Conservation (phyloP, 1,284 basidiomycete species). For the Cutaneotrichosporon daszewskae region DNA sequence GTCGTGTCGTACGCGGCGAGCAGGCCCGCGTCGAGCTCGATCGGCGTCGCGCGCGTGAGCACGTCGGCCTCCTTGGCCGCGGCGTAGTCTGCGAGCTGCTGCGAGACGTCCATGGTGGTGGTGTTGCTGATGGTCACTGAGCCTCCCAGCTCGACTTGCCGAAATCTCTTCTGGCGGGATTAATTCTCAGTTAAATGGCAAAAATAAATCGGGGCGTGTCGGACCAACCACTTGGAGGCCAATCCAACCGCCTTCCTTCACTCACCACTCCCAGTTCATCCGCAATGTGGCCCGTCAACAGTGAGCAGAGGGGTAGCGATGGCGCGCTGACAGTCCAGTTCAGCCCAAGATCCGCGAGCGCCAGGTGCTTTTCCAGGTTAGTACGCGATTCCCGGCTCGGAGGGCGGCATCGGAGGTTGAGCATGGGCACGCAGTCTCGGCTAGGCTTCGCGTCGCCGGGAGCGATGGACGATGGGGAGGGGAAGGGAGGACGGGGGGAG, state of each 20-base stretch:
- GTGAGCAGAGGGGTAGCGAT: constrained; percentile 18
- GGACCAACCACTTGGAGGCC: constrained; percentile 1
- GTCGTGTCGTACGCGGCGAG: constrained; percentile 83
- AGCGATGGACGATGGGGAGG: background rate
- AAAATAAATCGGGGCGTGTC: background rate
- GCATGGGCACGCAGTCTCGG: too few species aligned
- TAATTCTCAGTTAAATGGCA: constrained; percentile 7
- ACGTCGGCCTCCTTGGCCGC: constrained; percentile 34
- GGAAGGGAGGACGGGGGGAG: background rate
- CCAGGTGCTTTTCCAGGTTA: constrained; percentile 43
- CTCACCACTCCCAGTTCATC: constrained; percentile 16
- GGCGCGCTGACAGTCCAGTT: constrained; percentile 22
- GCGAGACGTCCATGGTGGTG: constrained; percentile 40
- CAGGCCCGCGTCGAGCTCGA: constrained; percentile 75
- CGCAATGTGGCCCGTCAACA: constrained; percentile 36
- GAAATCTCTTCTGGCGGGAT: constrained; percentile 6
- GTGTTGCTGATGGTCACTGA: background rate
- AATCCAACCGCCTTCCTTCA: constrained; percentile 1
- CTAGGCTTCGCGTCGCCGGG: background rate
- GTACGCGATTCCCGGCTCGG: too few species aligned
- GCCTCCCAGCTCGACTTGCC: background rate
- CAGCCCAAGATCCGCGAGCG: constrained; percentile 38
- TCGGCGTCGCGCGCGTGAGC: constrained; percentile 72
- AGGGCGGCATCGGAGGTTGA: too few species aligned
- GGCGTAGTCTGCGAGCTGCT: constrained; percentile 37